Percentiles rank a stretch among this genome's conserved stretches.
Evolutionary conservation across 129 eudicot genomes (phyloP).

Genomic region (Helianthus tuberosus): DNA sequence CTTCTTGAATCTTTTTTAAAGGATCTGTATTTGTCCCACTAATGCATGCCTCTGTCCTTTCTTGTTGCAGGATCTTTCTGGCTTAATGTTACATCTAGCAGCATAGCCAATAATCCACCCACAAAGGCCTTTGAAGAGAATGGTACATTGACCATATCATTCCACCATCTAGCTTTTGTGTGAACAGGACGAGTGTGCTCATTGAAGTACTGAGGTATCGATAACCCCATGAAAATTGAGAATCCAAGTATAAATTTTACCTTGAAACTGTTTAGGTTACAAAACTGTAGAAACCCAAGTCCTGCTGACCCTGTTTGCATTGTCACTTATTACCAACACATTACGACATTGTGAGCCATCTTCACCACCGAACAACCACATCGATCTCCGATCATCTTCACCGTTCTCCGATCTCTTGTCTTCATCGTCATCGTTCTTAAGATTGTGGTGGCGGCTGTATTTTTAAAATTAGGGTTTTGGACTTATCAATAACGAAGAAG

Average conservation of each 20-base stretch:
- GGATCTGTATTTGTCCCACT: constrained; percentile 90
- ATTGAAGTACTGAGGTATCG: constrained; percentile 91
- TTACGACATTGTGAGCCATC: no score
- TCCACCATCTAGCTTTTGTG: constrained; percentile 92
- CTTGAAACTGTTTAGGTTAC: constrained; percentile 90
- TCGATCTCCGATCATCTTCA: no score
- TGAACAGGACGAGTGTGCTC: constrained; percentile 85
- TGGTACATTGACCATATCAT: constrained; percentile 87
- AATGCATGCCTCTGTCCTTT: constrained; percentile 92
- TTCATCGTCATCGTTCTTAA: no score
- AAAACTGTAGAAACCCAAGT: constrained; percentile 81
- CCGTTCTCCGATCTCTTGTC: no score
- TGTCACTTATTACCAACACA: no score
- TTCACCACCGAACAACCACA: no score
- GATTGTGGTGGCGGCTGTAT: no score
- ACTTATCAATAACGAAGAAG: no score
- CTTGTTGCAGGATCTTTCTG: constrained; percentile 68
- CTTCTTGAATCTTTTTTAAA: constrained; percentile 91
- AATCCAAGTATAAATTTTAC: constrained; percentile 87
- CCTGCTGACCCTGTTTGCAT: constrained; percentile 78
- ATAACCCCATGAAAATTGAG: constrained; percentile 92
- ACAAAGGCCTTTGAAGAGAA: constrained; percentile 90
- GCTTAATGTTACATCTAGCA: constrained; percentile 69
- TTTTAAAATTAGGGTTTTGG: no score
- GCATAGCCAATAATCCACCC: constrained; percentile 71